Evolutionary conservation across 192 early-diverging fungal genomes (phyloP), one percentile per base, ranked within the genome.

Genomic region (Coemansia sp.): DNA sequence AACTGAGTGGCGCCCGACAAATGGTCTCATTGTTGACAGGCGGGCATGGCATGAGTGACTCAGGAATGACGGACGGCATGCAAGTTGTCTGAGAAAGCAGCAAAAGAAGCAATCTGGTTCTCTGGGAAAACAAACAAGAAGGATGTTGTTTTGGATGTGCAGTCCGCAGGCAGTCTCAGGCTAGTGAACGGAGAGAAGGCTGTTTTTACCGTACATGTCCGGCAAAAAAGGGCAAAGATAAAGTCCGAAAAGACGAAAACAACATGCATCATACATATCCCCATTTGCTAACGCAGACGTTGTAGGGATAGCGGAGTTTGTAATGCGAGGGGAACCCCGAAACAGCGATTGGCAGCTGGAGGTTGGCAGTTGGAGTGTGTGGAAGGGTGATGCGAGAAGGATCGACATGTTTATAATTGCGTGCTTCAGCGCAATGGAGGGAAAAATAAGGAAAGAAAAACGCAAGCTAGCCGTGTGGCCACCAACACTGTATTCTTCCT

Each of bases 361-460:
- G n/a, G n/a, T 42, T 42, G 39, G 6, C 39, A 42, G 15, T 15
- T 15, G 10, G 7, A 42, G 10, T 2, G 12, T 4, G 2, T 7
- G 39, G 39, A 42, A 15, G 15, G 31, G 52, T 7, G 29, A 16
- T 18, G 40, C 26, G 58, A 66, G 28, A 25, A 45, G 35, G 66
- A 66, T 66, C 57, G 21, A 23, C 43, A 18, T 48, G 31, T 37
- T 48, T 23, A 29, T 15, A 26, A 52, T 70, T 70, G 68, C 68
- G 68, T 70, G 55, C 26, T 35, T 51, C 55, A 70, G 37, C 68
- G 68, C 68, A 70, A 70, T 70, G 68, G 28, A 7, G 51, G 25
- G 25, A 15, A 25, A 0, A 58, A 26, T 33, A 35, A 26, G 20
- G 18, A n/a, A 59, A 21, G 33, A 40, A 21, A 39, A 5, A 60